Conservation (phyloP, 345 rosid genomes). For the Gossypium stocksii region DNA sequence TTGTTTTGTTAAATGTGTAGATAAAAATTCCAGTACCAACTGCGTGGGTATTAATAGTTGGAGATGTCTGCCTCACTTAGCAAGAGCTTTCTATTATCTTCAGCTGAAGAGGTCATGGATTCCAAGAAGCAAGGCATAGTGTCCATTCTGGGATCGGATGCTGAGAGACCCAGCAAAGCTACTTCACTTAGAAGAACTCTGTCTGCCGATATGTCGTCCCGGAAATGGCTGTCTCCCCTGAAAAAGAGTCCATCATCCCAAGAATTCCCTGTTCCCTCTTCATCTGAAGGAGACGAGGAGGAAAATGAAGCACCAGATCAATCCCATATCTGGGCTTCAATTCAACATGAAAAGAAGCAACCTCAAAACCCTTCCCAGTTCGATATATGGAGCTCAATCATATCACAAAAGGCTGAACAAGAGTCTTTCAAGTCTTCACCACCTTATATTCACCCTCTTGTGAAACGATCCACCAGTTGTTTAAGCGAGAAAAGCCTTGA, state of each 20-base stretch:
- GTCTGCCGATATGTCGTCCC: constrained; percentile 84
- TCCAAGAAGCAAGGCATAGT: constrained; percentile 60
- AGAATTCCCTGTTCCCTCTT: constrained; percentile 29
- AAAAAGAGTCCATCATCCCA: constrained; percentile 56
- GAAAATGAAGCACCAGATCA: constrained; percentile 12
- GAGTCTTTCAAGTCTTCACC: constrained; percentile 28
- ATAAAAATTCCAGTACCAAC: constrained; percentile 8
- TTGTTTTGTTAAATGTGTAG: constrained; percentile 21
- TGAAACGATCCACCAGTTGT: constrained; percentile 55
- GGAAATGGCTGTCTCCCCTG: constrained; percentile 57
- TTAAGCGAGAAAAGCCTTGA: constrained; percentile 72
- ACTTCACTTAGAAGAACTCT: constrained; percentile 71
- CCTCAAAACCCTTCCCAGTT: constrained; percentile 31
- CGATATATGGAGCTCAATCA: constrained; percentile 61
- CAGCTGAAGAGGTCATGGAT: constrained; percentile 33
- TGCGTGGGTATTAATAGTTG: not conserved
- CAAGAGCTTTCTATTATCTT: constrained; percentile 43
- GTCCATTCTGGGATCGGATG: constrained; percentile 56
- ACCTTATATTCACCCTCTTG: constrained; percentile 73
- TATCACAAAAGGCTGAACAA: constrained; percentile 40
- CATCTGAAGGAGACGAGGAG: constrained; percentile 22
- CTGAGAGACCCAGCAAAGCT: constrained; percentile 18
- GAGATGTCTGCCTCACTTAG: constrained; percentile 46
- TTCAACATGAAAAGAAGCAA: constrained; percentile 33
- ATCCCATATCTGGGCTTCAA: constrained; percentile 49